phyloP scores from a whole-genome alignment of 306 rosid genomes.

The Cicer arietinum region DNA sequence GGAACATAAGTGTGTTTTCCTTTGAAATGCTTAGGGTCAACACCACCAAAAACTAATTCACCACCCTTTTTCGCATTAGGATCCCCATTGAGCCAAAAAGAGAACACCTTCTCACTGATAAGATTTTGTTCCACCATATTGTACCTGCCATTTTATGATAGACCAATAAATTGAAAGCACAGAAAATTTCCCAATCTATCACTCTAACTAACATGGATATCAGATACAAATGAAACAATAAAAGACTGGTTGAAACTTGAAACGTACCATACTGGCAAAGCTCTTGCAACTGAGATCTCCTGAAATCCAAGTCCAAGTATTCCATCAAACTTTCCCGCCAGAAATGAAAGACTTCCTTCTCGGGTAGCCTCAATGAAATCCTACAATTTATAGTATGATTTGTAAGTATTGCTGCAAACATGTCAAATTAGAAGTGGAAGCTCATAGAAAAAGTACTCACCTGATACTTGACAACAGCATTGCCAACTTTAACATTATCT shows the following conservation, averaged over 20 bases:
- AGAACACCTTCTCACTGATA: conserved; percentile 70
- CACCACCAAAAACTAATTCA: conserved; percentile 81
- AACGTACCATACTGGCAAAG: conserved; percentile 80
- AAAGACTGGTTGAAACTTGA: conserved; percentile 14
- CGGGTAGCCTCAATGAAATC: conserved; percentile 79
- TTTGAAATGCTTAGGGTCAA: conserved; percentile 70
- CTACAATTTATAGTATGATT: conserved; percentile 48
- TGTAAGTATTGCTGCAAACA: conserved; percentile 36
- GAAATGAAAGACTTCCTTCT: conserved; percentile 74
- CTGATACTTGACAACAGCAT: conserved; percentile 64
- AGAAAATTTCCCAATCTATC: conserved; percentile 16
- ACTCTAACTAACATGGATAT: conserved; percentile 38
- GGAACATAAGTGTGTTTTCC: conserved; percentile 86
- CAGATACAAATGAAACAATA: conserved; percentile 21
- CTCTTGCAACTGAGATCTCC: conserved; percentile 71
- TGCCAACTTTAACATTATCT: conserved; percentile 76
- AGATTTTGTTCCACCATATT: conserved; percentile 70
- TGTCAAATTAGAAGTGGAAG: conserved; percentile 22
- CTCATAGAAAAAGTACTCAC: conserved; percentile 44
- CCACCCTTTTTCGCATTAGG: conserved; percentile 71
- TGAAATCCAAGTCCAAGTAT: conserved; percentile 90
- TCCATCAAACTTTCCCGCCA: conserved; percentile 79
- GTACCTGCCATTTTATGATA: conserved; percentile 61
- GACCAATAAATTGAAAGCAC: conserved; percentile 35
- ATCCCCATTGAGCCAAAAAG: conserved; percentile 85